Evolutionary conservation across 495 filamentous ascomycete genomes (phyloP).

Genomic region (Daldinia grandis): DNA sequence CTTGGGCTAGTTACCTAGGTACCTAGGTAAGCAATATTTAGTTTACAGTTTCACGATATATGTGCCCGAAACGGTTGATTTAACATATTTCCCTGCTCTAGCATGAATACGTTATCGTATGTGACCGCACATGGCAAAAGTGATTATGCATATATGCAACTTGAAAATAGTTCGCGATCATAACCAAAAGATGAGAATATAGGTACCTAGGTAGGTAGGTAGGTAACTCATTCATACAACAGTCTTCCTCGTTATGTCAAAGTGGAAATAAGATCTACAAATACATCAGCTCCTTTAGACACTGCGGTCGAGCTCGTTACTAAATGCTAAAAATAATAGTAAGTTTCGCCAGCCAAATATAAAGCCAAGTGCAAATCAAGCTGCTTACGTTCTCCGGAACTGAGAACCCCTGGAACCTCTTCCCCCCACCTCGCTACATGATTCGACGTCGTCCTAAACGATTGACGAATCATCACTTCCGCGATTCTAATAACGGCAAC

Average conservation of each 20-base stretch:
- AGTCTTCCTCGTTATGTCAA: neutral
- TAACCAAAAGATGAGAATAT: neutral
- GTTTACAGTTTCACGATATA: neutral
- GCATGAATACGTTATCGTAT: neutral
- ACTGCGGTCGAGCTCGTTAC: neutral
- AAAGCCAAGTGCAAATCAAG: neutral
- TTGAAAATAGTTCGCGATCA: neutral
- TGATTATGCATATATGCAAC: neutral
- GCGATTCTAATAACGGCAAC: constrained; percentile 23
- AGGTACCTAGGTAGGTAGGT: too few relatives aligned
- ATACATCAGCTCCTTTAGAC: neutral
- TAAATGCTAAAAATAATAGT: neutral
- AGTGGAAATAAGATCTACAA: neutral
- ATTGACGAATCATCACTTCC: constrained; percentile 29
- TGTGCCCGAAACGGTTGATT: neutral
- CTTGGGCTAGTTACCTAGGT: too few relatives aligned
- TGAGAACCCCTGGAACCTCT: neutral
- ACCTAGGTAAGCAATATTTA: too few relatives aligned
- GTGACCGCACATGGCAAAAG: neutral
- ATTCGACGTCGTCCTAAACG: neutral
- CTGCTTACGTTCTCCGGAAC: neutral
- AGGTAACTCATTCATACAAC: neutral
- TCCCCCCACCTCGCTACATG: neutral
- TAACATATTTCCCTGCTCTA: neutral
- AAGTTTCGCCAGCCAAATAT: neutral